Percentiles rank a stretch among this genome's conserved stretches.
Evolutionary conservation across 345 rosid genomes (phyloP).

Genomic region (Aegle marmelos): DNA sequence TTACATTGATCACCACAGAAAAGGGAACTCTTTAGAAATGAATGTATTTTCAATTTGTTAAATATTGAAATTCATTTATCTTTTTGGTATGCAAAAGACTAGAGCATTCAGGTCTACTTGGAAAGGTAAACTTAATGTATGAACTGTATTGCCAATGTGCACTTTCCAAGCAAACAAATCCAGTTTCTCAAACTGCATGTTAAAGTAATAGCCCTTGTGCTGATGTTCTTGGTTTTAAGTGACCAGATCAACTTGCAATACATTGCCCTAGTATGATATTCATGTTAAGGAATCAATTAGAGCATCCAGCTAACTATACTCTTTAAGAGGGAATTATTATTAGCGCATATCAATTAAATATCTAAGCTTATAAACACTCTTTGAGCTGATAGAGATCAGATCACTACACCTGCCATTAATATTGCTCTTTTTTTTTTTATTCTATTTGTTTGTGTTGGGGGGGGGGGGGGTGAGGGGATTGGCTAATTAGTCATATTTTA

Average conservation of each 20-base stretch:
- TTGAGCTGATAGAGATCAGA: not conserved
- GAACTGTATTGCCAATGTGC: not conserved
- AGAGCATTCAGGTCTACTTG: not conserved
- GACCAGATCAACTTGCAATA: not conserved
- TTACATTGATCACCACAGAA: not conserved
- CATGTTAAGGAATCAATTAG: not conserved
- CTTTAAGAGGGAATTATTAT: not conserved
- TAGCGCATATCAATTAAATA: not conserved
- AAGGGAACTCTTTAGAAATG: not conserved
- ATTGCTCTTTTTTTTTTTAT: too few species aligned
- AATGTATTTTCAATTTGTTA: not conserved
- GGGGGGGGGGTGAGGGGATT: too few species aligned
- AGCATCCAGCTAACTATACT: not conserved
- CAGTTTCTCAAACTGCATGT: not conserved
- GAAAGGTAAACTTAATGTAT: not conserved
- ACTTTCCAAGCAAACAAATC: not conserved
- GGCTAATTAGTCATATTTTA: not conserved
- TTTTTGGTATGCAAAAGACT: not conserved
- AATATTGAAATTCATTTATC: not conserved
- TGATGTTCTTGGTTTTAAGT: not conserved
- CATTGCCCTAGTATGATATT: not conserved
- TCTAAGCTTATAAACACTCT: not conserved
- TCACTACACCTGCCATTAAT: not conserved
- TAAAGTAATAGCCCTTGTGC: not conserved
- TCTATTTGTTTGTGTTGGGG: too few species aligned